Percentiles rank a stretch among this genome's conserved stretches.
Evolutionary conservation across 2,329 filamentous ascomycete species (phyloP).

Genomic region (Trichoderma breve): DNA sequence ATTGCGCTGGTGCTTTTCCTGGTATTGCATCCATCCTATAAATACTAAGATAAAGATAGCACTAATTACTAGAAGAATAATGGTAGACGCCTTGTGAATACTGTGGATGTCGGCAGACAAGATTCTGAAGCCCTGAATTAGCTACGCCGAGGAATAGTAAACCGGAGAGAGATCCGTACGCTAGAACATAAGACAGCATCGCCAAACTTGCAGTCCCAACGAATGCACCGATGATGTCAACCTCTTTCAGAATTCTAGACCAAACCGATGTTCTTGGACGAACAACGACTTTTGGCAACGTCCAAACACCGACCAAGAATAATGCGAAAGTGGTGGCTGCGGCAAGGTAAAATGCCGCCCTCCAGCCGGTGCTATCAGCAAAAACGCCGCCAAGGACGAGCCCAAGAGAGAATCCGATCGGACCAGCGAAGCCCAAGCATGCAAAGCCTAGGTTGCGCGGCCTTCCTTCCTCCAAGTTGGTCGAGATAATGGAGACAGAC

Average conservation of each 20-base stretch:
- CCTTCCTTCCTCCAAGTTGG: conserved; percentile 32
- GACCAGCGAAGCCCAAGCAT: conserved; percentile 45
- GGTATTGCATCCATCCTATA: conserved; percentile 52
- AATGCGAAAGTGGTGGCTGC: conserved; percentile 37
- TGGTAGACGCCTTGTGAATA: conserved; percentile 44
- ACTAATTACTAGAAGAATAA: conserved; percentile 46
- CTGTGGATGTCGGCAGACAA: conserved; percentile 37
- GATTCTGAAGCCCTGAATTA: conserved; percentile 20
- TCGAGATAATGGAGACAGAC: conserved; percentile 37
- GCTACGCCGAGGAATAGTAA: neutral
- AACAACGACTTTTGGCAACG: conserved; percentile 32
- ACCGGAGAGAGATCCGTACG: conserved; percentile 37
- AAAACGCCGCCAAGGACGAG: conserved; percentile 50
- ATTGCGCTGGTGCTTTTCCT: conserved; percentile 44
- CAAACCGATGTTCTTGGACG: conserved; percentile 21
- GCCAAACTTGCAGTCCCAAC: conserved; percentile 47
- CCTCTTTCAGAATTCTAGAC: conserved; percentile 28
- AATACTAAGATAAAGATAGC: conserved; percentile 47
- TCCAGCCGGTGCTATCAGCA: conserved; percentile 47
- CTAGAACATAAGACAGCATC: conserved; percentile 53
- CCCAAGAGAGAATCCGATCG: conserved; percentile 50
- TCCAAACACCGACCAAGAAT: conserved; percentile 37
- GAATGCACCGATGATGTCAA: conserved; percentile 54
- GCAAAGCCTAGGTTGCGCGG: conserved; percentile 43
- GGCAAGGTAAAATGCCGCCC: conserved; percentile 45